Evolutionary conservation across 306 rosid species (phyloP).

Genomic region (Cucurbita pepo): DNA sequence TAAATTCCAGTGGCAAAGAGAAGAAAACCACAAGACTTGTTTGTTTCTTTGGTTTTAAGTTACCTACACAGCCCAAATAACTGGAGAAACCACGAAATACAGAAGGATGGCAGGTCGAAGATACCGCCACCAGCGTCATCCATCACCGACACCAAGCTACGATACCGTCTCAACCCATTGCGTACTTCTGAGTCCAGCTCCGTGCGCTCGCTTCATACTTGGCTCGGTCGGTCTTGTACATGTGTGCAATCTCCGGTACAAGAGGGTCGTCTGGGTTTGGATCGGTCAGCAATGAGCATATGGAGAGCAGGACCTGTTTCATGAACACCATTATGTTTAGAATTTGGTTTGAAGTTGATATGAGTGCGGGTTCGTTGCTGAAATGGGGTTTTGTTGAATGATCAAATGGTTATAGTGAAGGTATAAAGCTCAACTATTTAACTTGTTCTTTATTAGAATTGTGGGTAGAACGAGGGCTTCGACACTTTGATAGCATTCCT

Average conservation of each 20-base stretch:
- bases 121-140: background rate
- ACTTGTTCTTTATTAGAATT: background rate
- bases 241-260: conserved; percentile 66
- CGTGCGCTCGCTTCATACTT: conserved; percentile 65
- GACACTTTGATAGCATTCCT: background rate
- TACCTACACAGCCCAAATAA: conserved; percentile 6
- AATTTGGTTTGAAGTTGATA: background rate
- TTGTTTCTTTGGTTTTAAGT: background rate
- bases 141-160: background rate
- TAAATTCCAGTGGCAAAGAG: background rate
- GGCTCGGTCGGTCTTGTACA: conserved; percentile 56
- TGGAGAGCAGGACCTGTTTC: conserved; percentile 52
- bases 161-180: conserved; percentile 36
- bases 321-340: background rate
- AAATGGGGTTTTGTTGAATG: background rate
- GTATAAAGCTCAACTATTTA: background rate
- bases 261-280: conserved; percentile 78
- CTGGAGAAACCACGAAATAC: background rate
- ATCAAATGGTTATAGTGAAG: background rate
- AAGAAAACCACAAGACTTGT: background rate
- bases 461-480: background rate
- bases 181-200: conserved; percentile 74
- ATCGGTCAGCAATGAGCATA: conserved; percentile 66
- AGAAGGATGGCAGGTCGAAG: background rate
- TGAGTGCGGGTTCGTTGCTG: background rate